A percentile compares a stretch with the other conserved stretches of the same genome.
These are phyloP conservation scores for Neoboletus brunneissimus DNA, from an alignment of 768 basidiomycete genomes.

Conservation along the genomic window DNA sequence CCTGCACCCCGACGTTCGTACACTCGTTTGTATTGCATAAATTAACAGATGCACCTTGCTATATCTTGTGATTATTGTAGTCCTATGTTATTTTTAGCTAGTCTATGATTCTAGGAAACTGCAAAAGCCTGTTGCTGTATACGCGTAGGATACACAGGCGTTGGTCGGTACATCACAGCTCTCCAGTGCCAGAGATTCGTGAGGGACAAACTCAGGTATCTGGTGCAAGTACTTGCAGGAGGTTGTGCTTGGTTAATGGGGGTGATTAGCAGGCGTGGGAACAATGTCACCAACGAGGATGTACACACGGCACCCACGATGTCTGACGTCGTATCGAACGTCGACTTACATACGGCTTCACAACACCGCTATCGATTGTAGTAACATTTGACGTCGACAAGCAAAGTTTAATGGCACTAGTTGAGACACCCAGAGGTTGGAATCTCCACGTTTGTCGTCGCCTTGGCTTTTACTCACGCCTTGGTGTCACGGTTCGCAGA, in stretches of 20 bases:
- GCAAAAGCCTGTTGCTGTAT: not conserved
- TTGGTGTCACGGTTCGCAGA: conserved; percentile 36
- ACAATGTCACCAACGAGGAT: not conserved
- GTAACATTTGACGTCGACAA: not conserved
- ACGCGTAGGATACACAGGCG: too few species aligned
- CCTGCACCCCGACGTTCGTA: conserved; percentile 3
- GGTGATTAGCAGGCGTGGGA: not conserved
- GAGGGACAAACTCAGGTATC: too few species aligned
- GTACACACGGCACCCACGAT: not conserved
- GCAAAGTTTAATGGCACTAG: conserved; percentile 20
- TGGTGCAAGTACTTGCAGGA: too few species aligned
- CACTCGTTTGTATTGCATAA: conserved; percentile 6
- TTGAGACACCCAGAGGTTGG: conserved; percentile 24
- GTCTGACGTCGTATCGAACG: not conserved
- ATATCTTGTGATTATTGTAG: conserved; percentile 10
- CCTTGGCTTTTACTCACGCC: not conserved
- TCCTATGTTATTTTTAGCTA: conserved; percentile 5
- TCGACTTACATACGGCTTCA: not conserved
- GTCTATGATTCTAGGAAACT: not conserved
- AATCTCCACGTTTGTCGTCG: not conserved
- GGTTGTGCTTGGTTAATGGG: too few species aligned
- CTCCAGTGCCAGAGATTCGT: too few species aligned
- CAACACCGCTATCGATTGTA: not conserved
- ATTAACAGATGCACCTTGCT: not conserved
- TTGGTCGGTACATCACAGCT: too few species aligned